Evolutionary conservation across 257 asterid genomes (phyloP).

Genomic region (Penstemon newberryi): DNA sequence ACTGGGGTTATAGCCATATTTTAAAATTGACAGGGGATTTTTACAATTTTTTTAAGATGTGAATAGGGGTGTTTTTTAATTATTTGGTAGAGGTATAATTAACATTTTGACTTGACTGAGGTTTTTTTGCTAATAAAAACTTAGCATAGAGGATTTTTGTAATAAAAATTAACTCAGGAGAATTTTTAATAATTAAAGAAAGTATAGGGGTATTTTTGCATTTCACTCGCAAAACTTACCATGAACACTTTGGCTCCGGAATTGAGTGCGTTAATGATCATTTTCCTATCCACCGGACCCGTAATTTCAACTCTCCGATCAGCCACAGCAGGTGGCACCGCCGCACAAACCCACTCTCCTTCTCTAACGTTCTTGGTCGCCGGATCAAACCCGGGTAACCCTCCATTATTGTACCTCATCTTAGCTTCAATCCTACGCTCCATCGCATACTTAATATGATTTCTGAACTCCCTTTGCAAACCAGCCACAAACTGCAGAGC

Average conservation of each 20-base stretch:
- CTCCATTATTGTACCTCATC: constrained; percentile 62
- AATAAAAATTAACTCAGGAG: no score
- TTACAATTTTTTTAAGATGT: no score
- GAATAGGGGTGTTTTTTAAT: no score
- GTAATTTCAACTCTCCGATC: constrained; percentile 95
- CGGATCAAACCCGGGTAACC: constrained; percentile 73
- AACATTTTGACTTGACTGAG: no score
- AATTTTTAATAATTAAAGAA: no score
- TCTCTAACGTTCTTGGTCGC: constrained; percentile 67
- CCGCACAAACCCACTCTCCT: constrained; percentile 70
- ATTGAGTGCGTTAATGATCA: constrained; percentile 95
- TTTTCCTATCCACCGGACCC: constrained; percentile 94
- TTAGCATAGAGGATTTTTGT: no score
- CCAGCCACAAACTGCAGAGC: constrained; percentile 73
- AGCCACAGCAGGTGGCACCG: constrained; percentile 75
- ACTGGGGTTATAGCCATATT: no score
- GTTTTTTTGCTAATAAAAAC: no score
- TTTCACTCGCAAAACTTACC: constrained; percentile 37
- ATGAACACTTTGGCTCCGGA: constrained; percentile 97
- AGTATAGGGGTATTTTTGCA: no score
- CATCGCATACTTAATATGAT: constrained; percentile 72
- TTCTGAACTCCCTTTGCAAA: constrained; percentile 72
- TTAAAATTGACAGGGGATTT: no score
- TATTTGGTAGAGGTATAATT: no score
- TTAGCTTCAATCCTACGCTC: constrained; percentile 74